These are phyloP conservation scores for Xylaria sp. DNA, from an alignment of 2,329 filamentous ascomycete species.

Conservation along the genomic window DNA sequence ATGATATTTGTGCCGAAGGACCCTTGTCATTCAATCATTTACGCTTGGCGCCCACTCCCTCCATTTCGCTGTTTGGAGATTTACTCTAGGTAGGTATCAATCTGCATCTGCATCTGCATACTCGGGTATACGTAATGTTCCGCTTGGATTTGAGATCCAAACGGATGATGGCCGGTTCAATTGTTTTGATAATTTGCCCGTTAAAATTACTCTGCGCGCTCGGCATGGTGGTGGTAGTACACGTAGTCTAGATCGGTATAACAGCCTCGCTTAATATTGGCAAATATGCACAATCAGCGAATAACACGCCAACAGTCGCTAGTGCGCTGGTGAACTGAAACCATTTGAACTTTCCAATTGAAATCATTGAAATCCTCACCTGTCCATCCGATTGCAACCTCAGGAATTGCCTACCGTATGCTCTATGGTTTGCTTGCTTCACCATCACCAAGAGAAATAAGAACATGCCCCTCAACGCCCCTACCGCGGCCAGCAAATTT, in stretches of 20 bases:
- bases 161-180: neutral
- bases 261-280: constrained; percentile 32
- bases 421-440: neutral
- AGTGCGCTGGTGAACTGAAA: constrained; percentile 27
- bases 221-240: neutral
- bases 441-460: constrained; percentile 7
- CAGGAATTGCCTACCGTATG: neutral
- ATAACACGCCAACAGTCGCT: constrained; percentile 18
- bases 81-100: no score
- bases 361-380: constrained; percentile 5
- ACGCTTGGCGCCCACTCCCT: neutral
- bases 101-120: no score
- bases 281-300: constrained; percentile 20
- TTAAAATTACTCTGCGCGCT: neutral
- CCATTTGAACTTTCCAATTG: constrained; percentile 17
- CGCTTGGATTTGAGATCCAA: neutral
- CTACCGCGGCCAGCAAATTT: neutral
- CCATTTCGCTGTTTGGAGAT: no score
- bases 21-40: neutral
- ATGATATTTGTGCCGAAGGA: neutral
- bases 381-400: constrained; percentile 7
- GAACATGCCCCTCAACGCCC: neutral
- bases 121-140: neutral
- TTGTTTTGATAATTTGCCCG: constrained; percentile 7
- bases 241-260: neutral